Evolutionary conservation across 345 rosid genomes (phyloP).

Genomic region (Salix purpurea): DNA sequence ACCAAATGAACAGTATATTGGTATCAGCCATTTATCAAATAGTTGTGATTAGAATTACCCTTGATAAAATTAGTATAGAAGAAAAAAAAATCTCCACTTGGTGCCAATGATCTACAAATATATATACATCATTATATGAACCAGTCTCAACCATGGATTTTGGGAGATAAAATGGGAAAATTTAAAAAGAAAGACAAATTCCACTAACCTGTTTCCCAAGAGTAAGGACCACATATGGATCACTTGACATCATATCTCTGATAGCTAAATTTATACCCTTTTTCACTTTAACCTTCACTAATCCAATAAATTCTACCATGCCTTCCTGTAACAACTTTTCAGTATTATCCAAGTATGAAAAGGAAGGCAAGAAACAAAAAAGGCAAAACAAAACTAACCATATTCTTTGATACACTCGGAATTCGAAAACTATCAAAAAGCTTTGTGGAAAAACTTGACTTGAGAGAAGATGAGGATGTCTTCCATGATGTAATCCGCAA

Average conservation of each 20-base stretch:
- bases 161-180: background rate
- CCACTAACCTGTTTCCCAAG: slow-evolving; percentile 79
- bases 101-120: background rate
- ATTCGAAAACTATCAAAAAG: slow-evolving; percentile 60
- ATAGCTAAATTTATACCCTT: slow-evolving; percentile 76
- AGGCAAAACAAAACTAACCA: slow-evolving; percentile 32
- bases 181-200: background rate
- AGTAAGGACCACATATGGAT: slow-evolving; percentile 76
- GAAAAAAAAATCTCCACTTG: background rate
- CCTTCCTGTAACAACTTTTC: slow-evolving; percentile 54
- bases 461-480: slow-evolving; percentile 41
- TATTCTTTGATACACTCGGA: slow-evolving; percentile 42
- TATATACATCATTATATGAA: background rate
- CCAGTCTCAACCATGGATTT: background rate
- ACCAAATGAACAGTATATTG: background rate
- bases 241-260: slow-evolving; percentile 94
- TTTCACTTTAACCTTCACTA: slow-evolving; percentile 64
- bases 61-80: background rate
- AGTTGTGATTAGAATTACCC: background rate
- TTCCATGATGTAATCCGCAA: slow-evolving; percentile 65
- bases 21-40: background rate
- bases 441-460: slow-evolving; percentile 55
- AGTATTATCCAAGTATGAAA: background rate
- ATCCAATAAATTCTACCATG: slow-evolving; percentile 84
- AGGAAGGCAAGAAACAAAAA: background rate